These are phyloP conservation scores for Litchi chinensis DNA, from an alignment of 345 rosid genomes.

Conservation along the genomic window DNA sequence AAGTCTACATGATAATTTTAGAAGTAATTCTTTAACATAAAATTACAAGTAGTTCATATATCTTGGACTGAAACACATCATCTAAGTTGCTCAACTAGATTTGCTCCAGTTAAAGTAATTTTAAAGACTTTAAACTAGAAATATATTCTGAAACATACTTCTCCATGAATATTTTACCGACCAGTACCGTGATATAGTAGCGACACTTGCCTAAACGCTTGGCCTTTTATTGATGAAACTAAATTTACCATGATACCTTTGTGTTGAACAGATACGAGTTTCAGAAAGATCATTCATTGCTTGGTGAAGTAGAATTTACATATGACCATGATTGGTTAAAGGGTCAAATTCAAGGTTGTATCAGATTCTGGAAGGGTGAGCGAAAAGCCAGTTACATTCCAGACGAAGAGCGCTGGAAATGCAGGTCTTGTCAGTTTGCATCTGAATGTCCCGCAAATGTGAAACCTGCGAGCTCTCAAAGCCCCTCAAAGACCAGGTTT, in stretches of 20 bases:
- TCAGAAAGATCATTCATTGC: conserved; percentile 64
- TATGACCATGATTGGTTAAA: conserved; percentile 60
- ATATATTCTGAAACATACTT: no score
- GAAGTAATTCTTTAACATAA: not conserved
- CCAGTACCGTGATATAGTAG: no score
- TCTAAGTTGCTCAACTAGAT: no score
- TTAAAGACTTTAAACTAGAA: no score
- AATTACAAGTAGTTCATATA: not conserved
- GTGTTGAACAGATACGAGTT: conserved; percentile 63
- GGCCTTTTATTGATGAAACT: no score
- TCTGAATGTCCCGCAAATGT: conserved; percentile 45
- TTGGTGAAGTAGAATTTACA: conserved; percentile 63
- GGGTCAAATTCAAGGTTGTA: conserved; percentile 40
- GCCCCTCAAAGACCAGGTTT: conserved; percentile 20
- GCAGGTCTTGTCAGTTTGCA: conserved; percentile 60
- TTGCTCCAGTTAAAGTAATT: not conserved
- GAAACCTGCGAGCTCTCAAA: not conserved
- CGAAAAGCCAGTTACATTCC: conserved; percentile 63
- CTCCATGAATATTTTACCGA: no score
- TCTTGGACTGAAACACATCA: not conserved
- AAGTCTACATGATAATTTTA: not conserved
- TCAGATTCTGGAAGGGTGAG: conserved; percentile 67
- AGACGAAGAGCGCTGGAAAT: conserved; percentile 87
- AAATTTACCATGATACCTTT: not conserved
- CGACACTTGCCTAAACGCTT: no score